phyloP scores from a whole-genome alignment of 2,329 filamentous ascomycete genomes.

The Aspergillus sp. region DNA sequence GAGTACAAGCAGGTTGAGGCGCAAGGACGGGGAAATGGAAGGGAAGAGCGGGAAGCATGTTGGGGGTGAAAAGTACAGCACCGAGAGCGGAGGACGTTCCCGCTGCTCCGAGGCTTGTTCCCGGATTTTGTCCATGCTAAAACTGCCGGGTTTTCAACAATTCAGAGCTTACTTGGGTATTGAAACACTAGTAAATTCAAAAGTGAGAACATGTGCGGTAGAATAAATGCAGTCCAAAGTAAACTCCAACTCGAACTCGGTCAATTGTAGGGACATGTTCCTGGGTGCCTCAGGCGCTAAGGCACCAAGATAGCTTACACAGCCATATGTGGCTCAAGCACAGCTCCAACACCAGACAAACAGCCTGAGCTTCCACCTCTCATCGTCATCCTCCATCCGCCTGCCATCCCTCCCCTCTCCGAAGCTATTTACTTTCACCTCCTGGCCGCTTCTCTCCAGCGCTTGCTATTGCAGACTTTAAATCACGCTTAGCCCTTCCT shows the following conservation, averaged over 20 bases:
- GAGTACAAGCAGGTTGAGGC: slow-evolving; percentile 24
- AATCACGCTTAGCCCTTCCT: neutral
- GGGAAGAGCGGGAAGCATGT: slow-evolving; percentile 26
- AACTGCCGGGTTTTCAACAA: neutral
- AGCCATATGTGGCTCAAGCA: slow-evolving; percentile 24
- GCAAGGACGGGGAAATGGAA: slow-evolving; percentile 35
- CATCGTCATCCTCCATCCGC: slow-evolving; percentile 19
- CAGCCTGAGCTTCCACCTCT: slow-evolving; percentile 14
- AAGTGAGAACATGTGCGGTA: too few species aligned
- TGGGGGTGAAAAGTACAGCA: slow-evolving; percentile 28
- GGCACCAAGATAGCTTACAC: slow-evolving; percentile 6
- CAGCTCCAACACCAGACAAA: slow-evolving; percentile 19
- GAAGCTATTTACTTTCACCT: slow-evolving; percentile 1
- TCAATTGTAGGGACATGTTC: neutral
- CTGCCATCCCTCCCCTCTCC: slow-evolving; percentile 4
- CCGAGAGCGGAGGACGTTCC: slow-evolving; percentile 29
- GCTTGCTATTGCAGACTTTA: neutral
- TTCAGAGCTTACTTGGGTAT: neutral
- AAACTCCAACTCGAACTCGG: neutral
- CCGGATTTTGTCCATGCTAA: neutral
- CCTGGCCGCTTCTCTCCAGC: neutral
- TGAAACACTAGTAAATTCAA: too few species aligned
- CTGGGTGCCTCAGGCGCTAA: slow-evolving; percentile 22
- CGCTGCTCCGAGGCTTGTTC: slow-evolving; percentile 39
- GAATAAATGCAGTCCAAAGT: too few species aligned